Conservation (phyloP, 768 basidiomycete genomes). For the Boletus sp. region DNA sequence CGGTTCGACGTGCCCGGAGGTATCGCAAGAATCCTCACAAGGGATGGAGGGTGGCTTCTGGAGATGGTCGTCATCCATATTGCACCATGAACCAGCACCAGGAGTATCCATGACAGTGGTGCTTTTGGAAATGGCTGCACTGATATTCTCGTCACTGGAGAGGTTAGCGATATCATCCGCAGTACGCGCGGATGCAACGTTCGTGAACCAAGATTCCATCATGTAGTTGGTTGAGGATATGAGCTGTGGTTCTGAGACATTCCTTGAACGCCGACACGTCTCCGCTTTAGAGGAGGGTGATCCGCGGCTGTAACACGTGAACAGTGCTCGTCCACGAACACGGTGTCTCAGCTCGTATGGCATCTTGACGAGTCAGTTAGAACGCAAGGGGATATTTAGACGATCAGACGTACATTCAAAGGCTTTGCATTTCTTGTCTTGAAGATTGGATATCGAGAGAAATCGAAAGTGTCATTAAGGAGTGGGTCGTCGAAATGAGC, state of each 20-base stretch:
- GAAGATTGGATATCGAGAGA: slow-evolving; percentile 10
- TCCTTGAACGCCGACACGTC: slow-evolving; percentile 4
- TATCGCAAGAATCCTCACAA: neutral
- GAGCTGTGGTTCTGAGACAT: slow-evolving; percentile 24
- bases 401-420: slow-evolving; percentile 6
- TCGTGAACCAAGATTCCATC: slow-evolving; percentile 18
- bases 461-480: slow-evolving; percentile 21
- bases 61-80: neutral
- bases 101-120: neutral
- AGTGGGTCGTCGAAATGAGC: slow-evolving; percentile 20
- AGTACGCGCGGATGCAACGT: slow-evolving; percentile 7
- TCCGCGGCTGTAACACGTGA: neutral
- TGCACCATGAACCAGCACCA: neutral
- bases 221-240: slow-evolving; percentile 14
- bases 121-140: neutral
- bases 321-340: slow-evolving; percentile 2
- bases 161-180: slow-evolving; percentile 8
- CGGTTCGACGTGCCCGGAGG: neutral
- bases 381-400: neutral
- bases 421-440: neutral
- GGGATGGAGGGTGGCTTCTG: neutral
- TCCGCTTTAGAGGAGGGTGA: neutral
- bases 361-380: neutral
- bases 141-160: neutral
- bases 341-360: neutral